Conservation (phyloP, 805 yeast genomes). For the Candida pini region DNA sequence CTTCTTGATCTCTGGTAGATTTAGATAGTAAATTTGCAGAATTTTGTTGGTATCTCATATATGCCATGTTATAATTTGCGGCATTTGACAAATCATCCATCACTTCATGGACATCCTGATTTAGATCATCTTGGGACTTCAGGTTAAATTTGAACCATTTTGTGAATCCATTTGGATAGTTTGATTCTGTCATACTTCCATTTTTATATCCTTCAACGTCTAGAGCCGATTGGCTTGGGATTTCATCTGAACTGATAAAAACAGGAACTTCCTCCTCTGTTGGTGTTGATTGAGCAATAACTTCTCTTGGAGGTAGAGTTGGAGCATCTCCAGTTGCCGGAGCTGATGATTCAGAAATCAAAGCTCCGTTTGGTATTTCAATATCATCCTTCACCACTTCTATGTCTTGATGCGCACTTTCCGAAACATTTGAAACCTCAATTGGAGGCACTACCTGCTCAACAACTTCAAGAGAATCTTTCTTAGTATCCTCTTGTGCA, state of each 20-base stretch:
- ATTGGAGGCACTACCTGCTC: no score
- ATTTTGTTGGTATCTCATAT: conserved; percentile 54
- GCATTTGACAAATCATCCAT: conserved; percentile 21
- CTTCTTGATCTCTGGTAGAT: conserved; percentile 47
- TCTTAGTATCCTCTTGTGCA: no score
- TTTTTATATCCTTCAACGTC: no score
- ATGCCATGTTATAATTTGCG: conserved; percentile 52
- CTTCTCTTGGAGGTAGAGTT: background rate
- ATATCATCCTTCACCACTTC: no score
- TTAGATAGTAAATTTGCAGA: conserved; percentile 44
- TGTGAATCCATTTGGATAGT: no score
- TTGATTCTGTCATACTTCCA: no score
- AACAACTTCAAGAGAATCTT: no score
- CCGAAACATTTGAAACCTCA: no score
- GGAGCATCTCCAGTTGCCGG: conserved; percentile 8
- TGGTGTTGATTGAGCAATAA: no score
- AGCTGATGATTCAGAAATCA: no score
- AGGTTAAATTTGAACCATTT: conserved; percentile 27
- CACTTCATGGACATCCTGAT: conserved; percentile 13
- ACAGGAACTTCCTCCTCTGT: conserved; percentile 3
- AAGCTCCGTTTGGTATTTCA: no score
- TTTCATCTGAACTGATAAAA: conserved; percentile 1
- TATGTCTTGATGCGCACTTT: no score
- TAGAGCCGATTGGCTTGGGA: conserved; percentile 1
- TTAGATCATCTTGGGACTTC: conserved; percentile 21